Conservation (phyloP, 108 stramenopile genomes). For the Pseudonitzschia pungens region DNA sequence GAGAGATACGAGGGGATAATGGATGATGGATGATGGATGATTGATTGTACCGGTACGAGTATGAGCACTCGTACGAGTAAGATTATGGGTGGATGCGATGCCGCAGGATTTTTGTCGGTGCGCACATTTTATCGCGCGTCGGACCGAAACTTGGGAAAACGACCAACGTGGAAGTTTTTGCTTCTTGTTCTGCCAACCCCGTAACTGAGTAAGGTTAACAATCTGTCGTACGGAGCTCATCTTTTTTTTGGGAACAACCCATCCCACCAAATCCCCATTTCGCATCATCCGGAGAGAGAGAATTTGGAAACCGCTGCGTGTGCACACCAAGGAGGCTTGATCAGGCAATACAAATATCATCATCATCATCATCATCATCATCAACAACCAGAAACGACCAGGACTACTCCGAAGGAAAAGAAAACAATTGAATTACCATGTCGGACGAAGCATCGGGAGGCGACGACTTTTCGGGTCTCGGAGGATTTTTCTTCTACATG, state of each 20-base stretch:
- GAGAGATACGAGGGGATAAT: background rate
- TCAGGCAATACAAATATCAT: no score
- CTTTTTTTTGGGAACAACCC: no score
- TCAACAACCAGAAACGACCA: no score
- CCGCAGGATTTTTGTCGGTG: background rate
- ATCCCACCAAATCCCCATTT: background rate
- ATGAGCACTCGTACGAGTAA: no score
- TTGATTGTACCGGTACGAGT: no score
- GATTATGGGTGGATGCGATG: conserved; percentile 4
- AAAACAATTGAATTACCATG: background rate
- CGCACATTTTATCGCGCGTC: background rate
- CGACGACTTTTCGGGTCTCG: conserved; percentile 84
- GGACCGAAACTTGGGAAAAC: background rate
- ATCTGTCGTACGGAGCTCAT: no score
- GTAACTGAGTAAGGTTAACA: no score
- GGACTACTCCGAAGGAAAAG: background rate
- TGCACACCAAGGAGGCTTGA: no score
- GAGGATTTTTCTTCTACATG: conserved; percentile 96
- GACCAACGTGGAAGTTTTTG: background rate
- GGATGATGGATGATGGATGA: no score
- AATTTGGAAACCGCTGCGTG: background rate
- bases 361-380: no score
- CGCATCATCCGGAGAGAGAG: background rate
- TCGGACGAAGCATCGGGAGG: background rate
- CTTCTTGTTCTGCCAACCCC: background rate